Base-by-base conservation (phyloP, 495 filamentous ascomycete genomes). In the Pyronema omphalodes region DNA sequence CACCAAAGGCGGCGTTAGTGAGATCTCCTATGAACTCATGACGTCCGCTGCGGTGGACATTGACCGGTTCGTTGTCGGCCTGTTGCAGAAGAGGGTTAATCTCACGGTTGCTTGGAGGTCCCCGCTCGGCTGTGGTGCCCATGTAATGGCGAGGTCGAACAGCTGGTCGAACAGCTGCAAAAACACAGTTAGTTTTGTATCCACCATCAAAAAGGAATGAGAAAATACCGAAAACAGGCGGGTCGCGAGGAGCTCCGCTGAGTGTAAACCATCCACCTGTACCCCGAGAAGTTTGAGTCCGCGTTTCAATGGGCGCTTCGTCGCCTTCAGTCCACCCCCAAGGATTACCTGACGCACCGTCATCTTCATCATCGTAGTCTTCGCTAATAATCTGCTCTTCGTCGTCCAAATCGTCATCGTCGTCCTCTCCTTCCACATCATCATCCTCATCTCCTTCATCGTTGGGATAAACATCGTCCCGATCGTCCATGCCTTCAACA, bases 391-490 rank as follows among this genome's bases (percentile, higher is more conserved):
- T 70, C 52, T 73, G 70, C 51, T 80, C 80, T 17, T 82, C 79
- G 3, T 79, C 77, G 29, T 82, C 79, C 50, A 74, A 69, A 45
- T 88, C 85, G 34, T 86, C 83, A 49, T 84, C 83, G 14, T 84
- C 82, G 3, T 81, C 79, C 43, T 83, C 80, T 7, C 52, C 52
- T 35, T 54, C 52, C 15, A 54, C 45, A 44, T 83, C 81, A 48
- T 73, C 72, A 6, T 63, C 64, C 14, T 71, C 65, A 58, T 84
- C 79, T 52, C 78, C 80, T 34, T 79, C 79, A 57, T 81, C 78
- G 47, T 78, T 77, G 37, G 83, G 73, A 15, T 74, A 74, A 39
- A 73, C 78, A 56, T 76, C 74, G 9, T 80, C 74, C 9, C 73
- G 71, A 17, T 74, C 71, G 46, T 77, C 67, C 18, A 71, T 70